Evolutionary conservation across 2,329 filamentous ascomycete genomes (phyloP), one percentile per base, ranked within the genome.

Genomic region (Trichoderma polysporum): DNA sequence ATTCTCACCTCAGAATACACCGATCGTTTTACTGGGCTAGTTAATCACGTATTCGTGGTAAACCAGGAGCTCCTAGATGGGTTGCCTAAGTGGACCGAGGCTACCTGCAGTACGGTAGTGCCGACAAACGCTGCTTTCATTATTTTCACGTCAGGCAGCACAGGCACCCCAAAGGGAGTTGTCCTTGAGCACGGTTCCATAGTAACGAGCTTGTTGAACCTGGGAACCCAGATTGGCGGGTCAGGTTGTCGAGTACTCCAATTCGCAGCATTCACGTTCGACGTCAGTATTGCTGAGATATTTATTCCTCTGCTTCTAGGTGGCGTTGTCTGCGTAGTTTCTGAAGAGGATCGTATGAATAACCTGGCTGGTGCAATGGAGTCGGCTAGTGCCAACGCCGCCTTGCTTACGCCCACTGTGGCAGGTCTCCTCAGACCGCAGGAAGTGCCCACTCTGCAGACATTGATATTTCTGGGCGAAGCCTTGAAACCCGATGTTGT

Each of bases 231-330:
- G 10, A 27, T 25, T 45, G 19, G 57, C 10, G 58, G 17, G 3
- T 41, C n/a, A 5, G 53, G 27, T 3, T 25, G 4, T 8, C 17
- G 25, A n/a, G n/a, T 50, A n/a, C 35, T 68, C 8, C 61, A 68
- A 27, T 70, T 70, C 22, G n/a, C 69, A 9, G 49, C 65, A 2
- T 69, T 68, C 17, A 49, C 37, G 69, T 35, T 39, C 6, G 67
- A 70, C 49, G 66, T 65, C 4, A 49, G 37, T 25, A 68, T 68
- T 8, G 12, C 27, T 3, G 50, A 66, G 10, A 65, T 64, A 8
- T 63, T 69, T 19, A 25, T 33, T 4, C 65, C 69, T 4, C 52
- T 70, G 3, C 13, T 13, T 6, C 12, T 25, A 2, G 69, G 69
- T 17, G 64, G 69, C 5, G 53, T 37, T 7, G 9, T 70, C 5